These are phyloP conservation scores for Hanseniaspora lindneri DNA, from an alignment of 805 yeast genomes.

Conservation along the genomic window DNA sequence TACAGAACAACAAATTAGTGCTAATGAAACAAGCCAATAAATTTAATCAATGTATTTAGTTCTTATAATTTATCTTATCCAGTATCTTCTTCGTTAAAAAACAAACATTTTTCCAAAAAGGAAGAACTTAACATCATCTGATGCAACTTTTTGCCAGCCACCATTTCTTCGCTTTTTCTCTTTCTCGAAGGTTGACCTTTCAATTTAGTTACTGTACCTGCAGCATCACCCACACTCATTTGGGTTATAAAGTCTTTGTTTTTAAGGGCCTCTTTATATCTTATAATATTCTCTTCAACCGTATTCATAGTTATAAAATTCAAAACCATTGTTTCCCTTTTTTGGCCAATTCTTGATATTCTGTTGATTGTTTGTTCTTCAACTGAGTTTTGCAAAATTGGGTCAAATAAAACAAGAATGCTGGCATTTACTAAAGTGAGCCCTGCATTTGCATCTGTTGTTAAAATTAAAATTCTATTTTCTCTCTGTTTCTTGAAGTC, in stretches of 20 bases:
- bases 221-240: background rate
- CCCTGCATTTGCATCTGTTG: constrained; percentile 84
- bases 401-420: constrained; percentile 86
- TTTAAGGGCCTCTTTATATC: constrained; percentile 26
- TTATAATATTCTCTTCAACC: constrained; percentile 77
- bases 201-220: background rate
- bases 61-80: too few relatives aligned
- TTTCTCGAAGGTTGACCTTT: background rate
- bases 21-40: too few relatives aligned
- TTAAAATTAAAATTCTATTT: constrained; percentile 74
- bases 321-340: constrained; percentile 75
- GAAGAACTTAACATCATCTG: background rate
- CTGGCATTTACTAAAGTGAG: constrained; percentile 83
- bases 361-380: constrained; percentile 89
- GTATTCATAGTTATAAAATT: constrained; percentile 72
- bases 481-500: constrained; percentile 47
- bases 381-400: constrained; percentile 72
- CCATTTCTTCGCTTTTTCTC: background rate
- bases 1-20: too few relatives aligned
- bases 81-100: constrained; percentile 1
- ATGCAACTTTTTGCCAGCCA: background rate
- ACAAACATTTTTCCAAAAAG: constrained; percentile 7
- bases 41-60: background rate
- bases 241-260: background rate
- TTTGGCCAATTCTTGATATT: constrained; percentile 86